Evolutionary conservation across 176 grass and related monocot genomes (phyloP), one percentile per base, ranked within the genome.

Genomic region (Oryza brachyantha): DNA sequence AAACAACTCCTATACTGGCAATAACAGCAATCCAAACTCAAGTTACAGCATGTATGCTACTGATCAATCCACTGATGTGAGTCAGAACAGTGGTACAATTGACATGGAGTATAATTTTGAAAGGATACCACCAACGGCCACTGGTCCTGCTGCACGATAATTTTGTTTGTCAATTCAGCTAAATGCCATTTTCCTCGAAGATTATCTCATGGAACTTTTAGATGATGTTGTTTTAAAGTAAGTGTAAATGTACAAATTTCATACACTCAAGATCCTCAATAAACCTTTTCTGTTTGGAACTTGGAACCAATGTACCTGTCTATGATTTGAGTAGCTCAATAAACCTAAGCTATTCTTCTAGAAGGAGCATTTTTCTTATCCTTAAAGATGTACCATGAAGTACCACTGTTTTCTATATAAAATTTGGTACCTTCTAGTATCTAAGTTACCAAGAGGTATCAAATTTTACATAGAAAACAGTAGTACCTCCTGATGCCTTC

Each of bases 131-230:
- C 62, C 40, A 52, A n/a, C 31, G 10, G 16, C 38, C 61, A 26
- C 38, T 1, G 79, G 85, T 55, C 85, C 85, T 6, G 21, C 71
- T 55, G 52, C 54, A 2, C 80, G 79, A 83, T 87, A 76, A 57
- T 57, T 1, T 0, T 22, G 21, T 57, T 57, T 2, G 21, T 0
- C n/a, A 57, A 7, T 8, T 10, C 1, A 1, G 8, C 52, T 57
- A 1, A 24, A 24, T 10, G 19, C 52, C 3, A n/a, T 0, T 22
- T 10, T 57, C 0, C 6, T 24, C 1, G 52, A 10, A 24, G 7
- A 4, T 9, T 6, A 57, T 22, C n/a, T 24, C 1, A 57, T 24
- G 8, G 52, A 57, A 57, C 21, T 16, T 57, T 57, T 10, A 24
- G 0, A 24, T 5, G n/a, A 1, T 57, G 52, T 24, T 57, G n/a